Evolutionary conservation across 2,329 filamentous ascomycete species (phyloP).

Genomic region (Dothistroma septosporum): DNA sequence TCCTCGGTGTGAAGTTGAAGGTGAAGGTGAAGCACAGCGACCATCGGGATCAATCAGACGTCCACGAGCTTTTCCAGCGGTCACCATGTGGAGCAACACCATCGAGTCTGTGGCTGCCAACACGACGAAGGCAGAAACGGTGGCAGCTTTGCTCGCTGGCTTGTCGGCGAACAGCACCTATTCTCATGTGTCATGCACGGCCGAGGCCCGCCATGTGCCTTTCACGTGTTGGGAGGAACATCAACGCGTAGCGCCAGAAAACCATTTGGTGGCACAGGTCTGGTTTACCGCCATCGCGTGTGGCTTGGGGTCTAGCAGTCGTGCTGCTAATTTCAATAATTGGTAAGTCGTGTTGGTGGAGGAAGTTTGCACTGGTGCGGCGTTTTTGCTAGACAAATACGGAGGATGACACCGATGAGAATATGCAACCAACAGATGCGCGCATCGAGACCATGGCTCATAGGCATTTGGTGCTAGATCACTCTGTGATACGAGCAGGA

Average conservation of each 20-base stretch:
- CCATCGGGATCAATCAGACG: not conserved
- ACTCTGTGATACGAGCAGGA: not conserved
- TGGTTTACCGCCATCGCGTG: not conserved
- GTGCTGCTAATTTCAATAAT: not conserved
- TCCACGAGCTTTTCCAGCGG: not conserved
- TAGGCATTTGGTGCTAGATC: not conserved
- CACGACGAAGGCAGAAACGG: not conserved
- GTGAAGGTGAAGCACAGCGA: not conserved
- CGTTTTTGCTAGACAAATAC: not conserved
- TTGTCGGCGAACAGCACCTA: not conserved
- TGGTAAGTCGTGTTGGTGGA: not conserved
- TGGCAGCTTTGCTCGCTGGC: not conserved
- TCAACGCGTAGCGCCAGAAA: not conserved
- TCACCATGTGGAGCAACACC: not conserved
- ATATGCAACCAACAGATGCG: not conserved
- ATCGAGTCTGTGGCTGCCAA: not conserved
- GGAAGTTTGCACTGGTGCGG: not conserved
- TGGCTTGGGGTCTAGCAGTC: not conserved
- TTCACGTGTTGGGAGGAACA: not conserved
- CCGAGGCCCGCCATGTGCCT: not conserved
- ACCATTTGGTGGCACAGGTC: not conserved
- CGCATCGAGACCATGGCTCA: not conserved
- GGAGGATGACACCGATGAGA: not conserved
- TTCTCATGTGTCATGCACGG: not conserved
- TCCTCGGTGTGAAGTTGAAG: not conserved